These are phyloP conservation scores for Loxodes magnus DNA, from an alignment of 73 alveolate species.

Conservation along the genomic window DNA sequence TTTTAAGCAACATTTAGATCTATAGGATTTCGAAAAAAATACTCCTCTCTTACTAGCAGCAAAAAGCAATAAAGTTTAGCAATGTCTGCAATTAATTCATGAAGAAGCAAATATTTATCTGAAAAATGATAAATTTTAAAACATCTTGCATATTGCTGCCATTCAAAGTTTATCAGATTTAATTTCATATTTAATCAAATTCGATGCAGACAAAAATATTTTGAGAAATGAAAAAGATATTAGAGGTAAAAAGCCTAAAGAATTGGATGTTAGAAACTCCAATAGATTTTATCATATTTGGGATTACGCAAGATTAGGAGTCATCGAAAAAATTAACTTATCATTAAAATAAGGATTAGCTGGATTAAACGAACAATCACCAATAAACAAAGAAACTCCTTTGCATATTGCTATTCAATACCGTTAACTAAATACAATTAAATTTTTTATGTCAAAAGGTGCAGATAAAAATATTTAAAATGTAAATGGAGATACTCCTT, in stretches of 20 bases:
- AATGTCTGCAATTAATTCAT: background rate
- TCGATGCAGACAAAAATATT: conserved; percentile 7
- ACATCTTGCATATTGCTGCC: conserved; percentile 9
- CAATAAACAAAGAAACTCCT: background rate
- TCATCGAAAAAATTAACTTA: background rate
- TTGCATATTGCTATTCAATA: conserved; percentile 5
- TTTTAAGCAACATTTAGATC: too few relatives aligned
- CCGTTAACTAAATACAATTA: background rate
- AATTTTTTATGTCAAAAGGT: background rate
- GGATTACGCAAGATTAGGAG: conserved; percentile 7
- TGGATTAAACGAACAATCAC: background rate
- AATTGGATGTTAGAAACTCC: background rate
- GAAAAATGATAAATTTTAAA: conserved; percentile 7
- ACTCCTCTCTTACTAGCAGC: conserved; percentile 12
- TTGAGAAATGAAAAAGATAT: conserved; percentile 1
- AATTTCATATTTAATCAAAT: background rate
- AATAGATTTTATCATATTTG: conserved; percentile 2
- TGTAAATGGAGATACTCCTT: conserved; percentile 8
- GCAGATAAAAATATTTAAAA: background rate
- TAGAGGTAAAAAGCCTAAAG: conserved; percentile 3
- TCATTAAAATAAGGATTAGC: background rate
- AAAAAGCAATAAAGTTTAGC: background rate
- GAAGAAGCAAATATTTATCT: background rate
- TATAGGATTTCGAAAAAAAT: too few relatives aligned
- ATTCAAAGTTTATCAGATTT: background rate